Percentiles rank a stretch among this genome's conserved stretches.
phyloP scores from a whole-genome alignment of 2,329 filamentous ascomycete genomes.

The Pseudocercospora vitis region DNA sequence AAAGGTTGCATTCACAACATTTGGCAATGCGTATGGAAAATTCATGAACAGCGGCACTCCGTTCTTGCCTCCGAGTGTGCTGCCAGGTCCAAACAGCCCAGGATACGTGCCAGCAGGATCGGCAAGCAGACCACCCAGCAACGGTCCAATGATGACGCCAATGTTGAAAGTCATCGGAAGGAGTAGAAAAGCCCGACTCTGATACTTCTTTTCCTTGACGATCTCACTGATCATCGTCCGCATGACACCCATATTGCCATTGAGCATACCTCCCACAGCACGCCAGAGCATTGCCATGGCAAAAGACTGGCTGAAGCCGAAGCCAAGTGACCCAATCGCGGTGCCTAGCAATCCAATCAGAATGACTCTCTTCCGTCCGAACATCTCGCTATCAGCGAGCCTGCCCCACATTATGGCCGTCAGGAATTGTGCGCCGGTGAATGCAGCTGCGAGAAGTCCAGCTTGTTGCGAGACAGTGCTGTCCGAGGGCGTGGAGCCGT shows the following conservation, averaged over 20 bases:
- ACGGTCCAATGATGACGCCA: constrained; percentile 50
- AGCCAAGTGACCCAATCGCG: constrained; percentile 63
- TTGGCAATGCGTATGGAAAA: constrained; percentile 70
- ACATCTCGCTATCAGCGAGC: constrained; percentile 60
- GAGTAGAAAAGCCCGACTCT: constrained; percentile 57
- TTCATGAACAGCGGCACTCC: constrained; percentile 63
- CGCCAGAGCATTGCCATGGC: constrained; percentile 63
- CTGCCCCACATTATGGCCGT: constrained; percentile 83
- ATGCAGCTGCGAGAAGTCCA: constrained; percentile 74
- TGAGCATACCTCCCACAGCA: constrained; percentile 64
- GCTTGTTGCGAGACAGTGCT: constrained; percentile 72
- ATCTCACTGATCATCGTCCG: constrained; percentile 73
- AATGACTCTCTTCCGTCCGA: constrained; percentile 74
- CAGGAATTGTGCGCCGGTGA: constrained; percentile 77
- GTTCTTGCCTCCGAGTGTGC: constrained; percentile 55
- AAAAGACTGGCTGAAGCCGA: constrained; percentile 68
- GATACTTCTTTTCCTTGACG: constrained; percentile 65
- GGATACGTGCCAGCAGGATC: constrained; percentile 65
- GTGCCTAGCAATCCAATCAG: constrained; percentile 74
- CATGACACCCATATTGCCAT: constrained; percentile 74
- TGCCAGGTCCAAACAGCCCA: constrained; percentile 60
- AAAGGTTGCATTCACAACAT: constrained; percentile 64
- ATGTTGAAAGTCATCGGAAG: constrained; percentile 69
- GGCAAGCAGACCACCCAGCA: constrained; percentile 66
- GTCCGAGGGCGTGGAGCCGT: constrained; percentile 51